Evolutionary conservation across 2,329 filamentous ascomycete species (phyloP).

Genomic region (Chaetomium sp.): DNA sequence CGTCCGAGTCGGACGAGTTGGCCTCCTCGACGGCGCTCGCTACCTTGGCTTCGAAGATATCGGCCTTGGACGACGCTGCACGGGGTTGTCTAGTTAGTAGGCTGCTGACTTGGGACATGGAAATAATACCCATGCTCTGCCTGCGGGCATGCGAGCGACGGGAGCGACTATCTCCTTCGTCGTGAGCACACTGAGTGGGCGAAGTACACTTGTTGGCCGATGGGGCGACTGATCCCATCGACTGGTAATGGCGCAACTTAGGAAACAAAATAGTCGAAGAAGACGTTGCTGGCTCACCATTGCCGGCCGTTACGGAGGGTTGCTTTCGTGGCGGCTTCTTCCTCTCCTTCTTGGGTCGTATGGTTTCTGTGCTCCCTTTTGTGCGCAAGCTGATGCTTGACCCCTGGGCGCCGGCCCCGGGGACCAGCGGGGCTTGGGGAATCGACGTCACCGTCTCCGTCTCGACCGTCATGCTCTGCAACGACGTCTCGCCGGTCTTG

Average conservation of each 20-base stretch:
- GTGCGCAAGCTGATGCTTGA: slow-evolving; percentile 67
- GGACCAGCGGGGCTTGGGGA: slow-evolving; percentile 70
- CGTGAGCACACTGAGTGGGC: slow-evolving; percentile 30
- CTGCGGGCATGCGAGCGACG: slow-evolving; percentile 21
- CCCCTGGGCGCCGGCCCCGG: slow-evolving; percentile 57
- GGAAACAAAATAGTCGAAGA: slow-evolving; percentile 25
- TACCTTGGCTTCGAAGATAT: slow-evolving; percentile 96
- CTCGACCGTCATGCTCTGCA: slow-evolving; percentile 92
- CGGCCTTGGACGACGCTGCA: slow-evolving; percentile 84
- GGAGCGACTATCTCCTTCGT: slow-evolving; percentile 26
- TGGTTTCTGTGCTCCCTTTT: slow-evolving; percentile 91
- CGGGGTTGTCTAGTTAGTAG: slow-evolving; percentile 38
- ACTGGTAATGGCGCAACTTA: slow-evolving; percentile 37
- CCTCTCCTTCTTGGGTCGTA: slow-evolving; percentile 88
- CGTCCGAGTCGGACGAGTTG: slow-evolving; percentile 93
- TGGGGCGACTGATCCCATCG: slow-evolving; percentile 32
- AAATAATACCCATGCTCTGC: slow-evolving; percentile 25
- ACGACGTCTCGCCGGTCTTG: slow-evolving; percentile 66
- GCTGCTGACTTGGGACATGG: slow-evolving; percentile 34
- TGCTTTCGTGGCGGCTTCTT: slow-evolving; percentile 73
- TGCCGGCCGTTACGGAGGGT: slow-evolving; percentile 61
- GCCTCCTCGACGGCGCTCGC: slow-evolving; percentile 93
- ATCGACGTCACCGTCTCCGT: slow-evolving; percentile 92
- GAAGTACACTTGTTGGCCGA: slow-evolving; percentile 28
- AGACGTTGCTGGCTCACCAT: slow-evolving; percentile 51